Percentiles rank a stretch among this genome's conserved stretches.
Evolutionary conservation across 305 asterid genomes (phyloP).

Genomic region (Fraxinus latifolia): DNA sequence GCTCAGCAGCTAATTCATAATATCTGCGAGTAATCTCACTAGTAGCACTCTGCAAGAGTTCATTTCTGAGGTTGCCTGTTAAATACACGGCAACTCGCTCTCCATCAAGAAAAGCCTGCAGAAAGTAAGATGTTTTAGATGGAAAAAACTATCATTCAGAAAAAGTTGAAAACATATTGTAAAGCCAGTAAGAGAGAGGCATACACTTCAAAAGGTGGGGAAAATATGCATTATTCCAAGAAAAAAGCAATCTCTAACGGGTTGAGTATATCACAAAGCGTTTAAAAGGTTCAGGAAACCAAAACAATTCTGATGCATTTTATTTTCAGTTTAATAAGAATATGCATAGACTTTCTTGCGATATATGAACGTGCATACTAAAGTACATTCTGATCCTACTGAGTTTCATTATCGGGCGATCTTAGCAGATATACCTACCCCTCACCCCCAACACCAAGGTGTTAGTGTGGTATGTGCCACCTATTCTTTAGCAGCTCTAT

Average conservation of each 20-base stretch:
- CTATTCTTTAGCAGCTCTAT: neutral
- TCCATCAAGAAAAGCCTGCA: constrained; percentile 78
- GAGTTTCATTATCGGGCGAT: neutral
- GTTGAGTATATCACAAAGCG: neutral
- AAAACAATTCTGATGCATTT: neutral
- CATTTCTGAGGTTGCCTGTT: constrained; percentile 52
- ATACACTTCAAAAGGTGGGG: neutral
- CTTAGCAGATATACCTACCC: neutral
- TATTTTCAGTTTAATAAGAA: neutral
- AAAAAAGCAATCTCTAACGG: neutral
- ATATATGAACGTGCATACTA: neutral
- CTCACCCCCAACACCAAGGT: neutral
- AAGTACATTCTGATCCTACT: neutral
- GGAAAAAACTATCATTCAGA: neutral
- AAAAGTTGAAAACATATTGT: neutral
- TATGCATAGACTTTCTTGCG: neutral
- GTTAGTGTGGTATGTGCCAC: neutral
- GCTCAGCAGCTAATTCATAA: constrained; percentile 74
- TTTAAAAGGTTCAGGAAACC: neutral
- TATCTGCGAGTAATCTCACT: constrained; percentile 72
- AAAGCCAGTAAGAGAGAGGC: neutral
- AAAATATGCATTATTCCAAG: neutral
- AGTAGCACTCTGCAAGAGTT: constrained; percentile 70
- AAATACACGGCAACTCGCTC: constrained; percentile 62
- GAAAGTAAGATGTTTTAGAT: constrained; percentile 14